These are phyloP conservation scores for Blastomyces silverae DNA, from an alignment of 2,329 filamentous ascomycete species.

Conservation along the genomic window DNA sequence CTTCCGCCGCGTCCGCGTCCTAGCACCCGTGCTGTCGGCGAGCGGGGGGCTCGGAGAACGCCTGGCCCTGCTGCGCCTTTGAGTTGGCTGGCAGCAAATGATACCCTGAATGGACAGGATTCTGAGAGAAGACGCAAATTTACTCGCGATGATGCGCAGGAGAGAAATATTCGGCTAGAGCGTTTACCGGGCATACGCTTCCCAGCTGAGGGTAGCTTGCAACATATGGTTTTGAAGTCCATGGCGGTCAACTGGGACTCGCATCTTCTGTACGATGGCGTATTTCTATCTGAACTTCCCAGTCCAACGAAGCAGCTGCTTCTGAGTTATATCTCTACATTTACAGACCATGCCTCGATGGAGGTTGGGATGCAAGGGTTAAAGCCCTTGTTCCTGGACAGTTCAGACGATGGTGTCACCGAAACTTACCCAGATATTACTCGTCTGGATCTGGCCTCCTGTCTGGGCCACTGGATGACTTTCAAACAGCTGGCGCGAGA, in stretches of 20 bases:
- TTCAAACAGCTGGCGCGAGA: constrained; percentile 45
- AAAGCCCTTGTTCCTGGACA: constrained; percentile 44
- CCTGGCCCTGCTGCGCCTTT: constrained; percentile 43
- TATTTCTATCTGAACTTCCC: constrained; percentile 49
- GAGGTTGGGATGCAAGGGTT: constrained; percentile 41
- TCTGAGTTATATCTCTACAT: constrained; percentile 51
- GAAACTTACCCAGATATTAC: constrained; percentile 39
- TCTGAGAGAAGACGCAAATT: constrained; percentile 16
- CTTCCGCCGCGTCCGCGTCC: constrained; percentile 39
- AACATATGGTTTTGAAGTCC: constrained; percentile 47
- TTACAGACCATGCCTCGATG: constrained; percentile 40
- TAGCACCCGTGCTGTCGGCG: constrained; percentile 31
- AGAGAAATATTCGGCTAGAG: constrained; percentile 30
- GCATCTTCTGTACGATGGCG: constrained; percentile 52
- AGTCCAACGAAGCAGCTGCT: constrained; percentile 47
- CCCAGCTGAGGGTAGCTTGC: constrained; percentile 39
- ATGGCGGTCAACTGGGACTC: constrained; percentile 53
- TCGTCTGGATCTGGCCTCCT: constrained; percentile 48
- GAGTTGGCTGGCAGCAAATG: constrained; percentile 38
- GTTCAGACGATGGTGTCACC: constrained; percentile 18
- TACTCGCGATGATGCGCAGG: constrained; percentile 20
- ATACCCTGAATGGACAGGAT: neutral
- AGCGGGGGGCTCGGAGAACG: constrained; percentile 32
- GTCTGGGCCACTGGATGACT: constrained; percentile 45
- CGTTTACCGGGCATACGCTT: constrained; percentile 38